Base-by-base conservation (phyloP, 2,329 filamentous ascomycete genomes). In the Huntiella decipiens region DNA sequence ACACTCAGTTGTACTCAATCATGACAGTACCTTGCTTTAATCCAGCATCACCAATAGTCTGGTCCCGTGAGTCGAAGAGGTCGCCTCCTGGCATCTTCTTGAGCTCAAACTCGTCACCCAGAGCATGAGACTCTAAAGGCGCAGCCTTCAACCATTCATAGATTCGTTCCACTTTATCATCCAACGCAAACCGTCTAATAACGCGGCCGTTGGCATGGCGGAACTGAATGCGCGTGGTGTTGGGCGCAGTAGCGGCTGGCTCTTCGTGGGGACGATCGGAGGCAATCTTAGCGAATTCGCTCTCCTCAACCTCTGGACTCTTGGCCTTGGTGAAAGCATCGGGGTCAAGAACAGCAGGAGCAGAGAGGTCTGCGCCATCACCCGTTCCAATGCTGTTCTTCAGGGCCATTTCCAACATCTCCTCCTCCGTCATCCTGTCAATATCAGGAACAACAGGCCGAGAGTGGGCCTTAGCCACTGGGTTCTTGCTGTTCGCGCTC, bases 101-200 rank as follows among this genome's bases (percentile, higher is more conserved):
- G 53, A 98, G 70, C 60, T 96, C 88, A 62, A 98, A 98, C 51
- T 75, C 72, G 10, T 80, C 61, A 0, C 80, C 83, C 28, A 74
- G 72, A 60, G 85, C 88, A 19, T 49, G 38, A 54, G 81, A 85
- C 53, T 87, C 80, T 42, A 93, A 61, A 1, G 86, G 83, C 50
- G 81, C 77, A 1, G 87, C 80, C 65, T 96, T 98, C 52, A 98
- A 75, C 85, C 87, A 98, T 64, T 98, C 91, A 61, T 88, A 98
- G 39, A 98, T 77, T 10, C 83, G 75, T 46, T 76, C 72, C 10
- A 98, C 86, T 1, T 73, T 67, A 48, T 98, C 91, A 11, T 73
- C 61, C 3, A 87, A 62, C 7, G 68, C 66, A 62, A 98, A 98
- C n/a, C 84, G 75, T 28, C 86, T 79, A 49, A 98, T 87, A 7